A percentile compares a stretch with the other conserved stretches of the same genome.
phyloP scores from a whole-genome alignment of 805 yeast genomes.

The Starmerella sp. region DNA sequence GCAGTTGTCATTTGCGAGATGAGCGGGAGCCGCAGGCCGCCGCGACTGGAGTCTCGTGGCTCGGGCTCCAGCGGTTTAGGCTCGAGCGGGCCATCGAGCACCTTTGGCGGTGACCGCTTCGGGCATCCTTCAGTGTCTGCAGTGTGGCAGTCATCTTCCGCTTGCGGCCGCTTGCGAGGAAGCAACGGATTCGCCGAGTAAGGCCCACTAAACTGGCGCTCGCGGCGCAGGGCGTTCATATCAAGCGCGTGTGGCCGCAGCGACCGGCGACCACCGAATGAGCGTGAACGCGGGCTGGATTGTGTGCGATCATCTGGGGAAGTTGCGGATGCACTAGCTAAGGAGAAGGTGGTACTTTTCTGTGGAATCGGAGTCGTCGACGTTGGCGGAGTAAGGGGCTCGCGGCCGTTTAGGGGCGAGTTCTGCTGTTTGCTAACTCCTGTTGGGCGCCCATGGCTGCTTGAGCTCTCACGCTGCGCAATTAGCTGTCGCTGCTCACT shows the following conservation, averaged over 20 bases:
- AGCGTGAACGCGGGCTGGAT: background rate
- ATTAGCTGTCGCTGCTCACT: slow-evolving; percentile 17
- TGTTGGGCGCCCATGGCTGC: background rate
- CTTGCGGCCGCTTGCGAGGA: slow-evolving; percentile 10
- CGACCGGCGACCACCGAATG: background rate
- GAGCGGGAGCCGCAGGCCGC: background rate
- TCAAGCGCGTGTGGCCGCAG: slow-evolving; percentile 16
- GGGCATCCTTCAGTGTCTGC: background rate
- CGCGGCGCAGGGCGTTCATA: slow-evolving; percentile 15
- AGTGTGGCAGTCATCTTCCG: slow-evolving; percentile 6
- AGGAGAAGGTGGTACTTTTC: background rate
- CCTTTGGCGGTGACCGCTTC: background rate
- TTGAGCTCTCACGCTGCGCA: background rate
- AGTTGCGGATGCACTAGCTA: too few relatives aligned
- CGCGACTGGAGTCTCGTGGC: background rate
- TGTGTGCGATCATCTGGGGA: background rate
- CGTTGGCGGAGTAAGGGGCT: background rate
- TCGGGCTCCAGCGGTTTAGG: background rate
- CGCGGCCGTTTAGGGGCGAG: background rate
- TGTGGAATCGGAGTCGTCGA: background rate
- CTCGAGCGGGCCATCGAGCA: background rate
- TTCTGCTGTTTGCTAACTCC: background rate
- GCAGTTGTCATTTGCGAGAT: slow-evolving; percentile 1
- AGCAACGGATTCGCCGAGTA: slow-evolving; percentile 19
- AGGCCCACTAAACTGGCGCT: slow-evolving; percentile 20